Evolutionary conservation across 2,329 filamentous ascomycete genomes (phyloP).

Genomic region (Aspergillus glaucus): DNA sequence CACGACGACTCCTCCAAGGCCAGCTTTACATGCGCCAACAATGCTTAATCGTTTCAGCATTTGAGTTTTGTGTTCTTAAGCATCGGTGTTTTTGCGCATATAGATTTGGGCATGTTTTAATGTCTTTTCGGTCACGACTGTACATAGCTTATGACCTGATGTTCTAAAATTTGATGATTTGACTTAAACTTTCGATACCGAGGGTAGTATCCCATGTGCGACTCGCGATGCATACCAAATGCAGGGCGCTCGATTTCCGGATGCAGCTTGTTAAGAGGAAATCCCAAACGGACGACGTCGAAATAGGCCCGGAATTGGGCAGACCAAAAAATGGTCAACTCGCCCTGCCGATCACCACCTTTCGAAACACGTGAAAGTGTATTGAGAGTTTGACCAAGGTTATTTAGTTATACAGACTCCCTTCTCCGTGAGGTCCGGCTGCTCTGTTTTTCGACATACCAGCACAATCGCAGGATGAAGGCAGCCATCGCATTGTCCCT

Average conservation of each 20-base stretch:
- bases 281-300: no score
- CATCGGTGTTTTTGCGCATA: not conserved
- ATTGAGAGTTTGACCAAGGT: no score
- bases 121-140: not conserved
- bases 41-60: not conserved
- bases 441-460: no score
- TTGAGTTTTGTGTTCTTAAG: conserved; percentile 2
- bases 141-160: not conserved
- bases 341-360: no score
- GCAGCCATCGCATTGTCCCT: not conserved
- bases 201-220: no score
- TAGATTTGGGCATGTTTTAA: conserved; percentile 4
- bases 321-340: no score
- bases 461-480: not conserved
- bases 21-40: conserved; percentile 36
- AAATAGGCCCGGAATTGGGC: no score
- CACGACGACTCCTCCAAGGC: conserved; percentile 24
- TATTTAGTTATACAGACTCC: not conserved
- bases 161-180: not conserved
- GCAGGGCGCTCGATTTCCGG: no score
- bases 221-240: no score
- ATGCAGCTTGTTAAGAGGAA: no score
- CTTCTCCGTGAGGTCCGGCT: no score
- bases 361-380: no score
- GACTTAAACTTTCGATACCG: not conserved